These are phyloP conservation scores for Pseudocercospora pini-densiflorae DNA, from an alignment of 2,329 filamentous ascomycete genomes.

Conservation along the genomic window DNA sequence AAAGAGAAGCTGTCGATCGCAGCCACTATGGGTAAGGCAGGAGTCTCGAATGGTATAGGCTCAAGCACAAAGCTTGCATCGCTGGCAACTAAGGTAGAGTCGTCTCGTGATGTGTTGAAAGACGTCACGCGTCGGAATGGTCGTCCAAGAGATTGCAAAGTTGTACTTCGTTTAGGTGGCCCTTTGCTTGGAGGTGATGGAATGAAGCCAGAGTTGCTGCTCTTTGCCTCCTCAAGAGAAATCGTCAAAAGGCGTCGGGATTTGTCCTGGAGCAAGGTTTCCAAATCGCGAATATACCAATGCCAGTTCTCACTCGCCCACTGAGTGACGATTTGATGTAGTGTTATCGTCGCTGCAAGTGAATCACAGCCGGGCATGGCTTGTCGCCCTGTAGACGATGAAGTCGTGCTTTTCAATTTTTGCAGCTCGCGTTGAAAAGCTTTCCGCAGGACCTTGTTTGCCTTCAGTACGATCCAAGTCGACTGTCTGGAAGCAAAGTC, in stretches of 20 bases:
- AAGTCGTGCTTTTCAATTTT: not conserved
- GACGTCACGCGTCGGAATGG: not conserved
- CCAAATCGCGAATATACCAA: slow-evolving; percentile 47
- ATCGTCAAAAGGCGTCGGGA: not conserved
- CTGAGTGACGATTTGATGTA: slow-evolving; percentile 42
- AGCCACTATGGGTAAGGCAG: not conserved
- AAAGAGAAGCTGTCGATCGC: slow-evolving; percentile 35
- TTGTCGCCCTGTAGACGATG: not conserved
- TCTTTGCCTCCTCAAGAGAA: not conserved
- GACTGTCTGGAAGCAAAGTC: slow-evolving; percentile 35
- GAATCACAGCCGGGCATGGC: not conserved
- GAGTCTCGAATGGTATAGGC: not conserved
- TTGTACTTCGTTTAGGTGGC: not conserved
- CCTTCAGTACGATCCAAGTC: slow-evolving; percentile 48
- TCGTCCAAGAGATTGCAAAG: not conserved
- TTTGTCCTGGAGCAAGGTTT: slow-evolving; percentile 37
- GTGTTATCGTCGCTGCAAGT: slow-evolving; percentile 6
- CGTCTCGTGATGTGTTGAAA: not conserved
- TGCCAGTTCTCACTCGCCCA: slow-evolving; percentile 51
- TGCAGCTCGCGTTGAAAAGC: slow-evolving; percentile 32
- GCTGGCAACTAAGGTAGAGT: not conserved
- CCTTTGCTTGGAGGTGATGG: not conserved
- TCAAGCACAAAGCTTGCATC: not conserved
- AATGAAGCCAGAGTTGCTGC: not conserved
- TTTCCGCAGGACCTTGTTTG: slow-evolving; percentile 39